Percentiles rank a stretch among this genome's conserved stretches.
These are phyloP conservation scores for Fraxinus baroniana DNA, from an alignment of 305 asterid genomes.

Conservation along the genomic window DNA sequence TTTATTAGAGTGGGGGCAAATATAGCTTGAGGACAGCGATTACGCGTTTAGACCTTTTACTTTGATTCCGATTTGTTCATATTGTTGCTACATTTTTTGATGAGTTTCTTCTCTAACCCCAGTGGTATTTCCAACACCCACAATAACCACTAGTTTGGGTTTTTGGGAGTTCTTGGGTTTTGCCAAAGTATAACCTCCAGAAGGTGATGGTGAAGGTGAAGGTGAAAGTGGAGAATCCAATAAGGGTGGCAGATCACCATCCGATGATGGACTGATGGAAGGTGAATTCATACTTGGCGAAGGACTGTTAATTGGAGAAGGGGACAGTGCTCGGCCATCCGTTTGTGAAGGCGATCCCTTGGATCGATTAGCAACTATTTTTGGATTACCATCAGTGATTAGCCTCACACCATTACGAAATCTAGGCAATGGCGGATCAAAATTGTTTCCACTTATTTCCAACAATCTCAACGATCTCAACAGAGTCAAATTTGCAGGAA, in stretches of 20 bases:
- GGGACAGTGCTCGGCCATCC: conserved; percentile 10
- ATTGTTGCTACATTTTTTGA: too few relatives aligned
- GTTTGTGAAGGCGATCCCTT: conserved; percentile 16
- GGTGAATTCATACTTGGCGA: conserved; percentile 3
- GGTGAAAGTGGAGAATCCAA: not conserved
- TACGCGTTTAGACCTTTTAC: too few relatives aligned
- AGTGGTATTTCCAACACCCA: not conserved
- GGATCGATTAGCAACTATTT: conserved; percentile 25
- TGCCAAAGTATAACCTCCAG: not conserved
- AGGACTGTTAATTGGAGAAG: conserved; percentile 25
- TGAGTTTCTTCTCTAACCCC: too few relatives aligned
- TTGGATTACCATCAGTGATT: conserved; percentile 43
- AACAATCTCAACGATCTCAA: conserved; percentile 52
- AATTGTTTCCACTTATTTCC: conserved; percentile 59
- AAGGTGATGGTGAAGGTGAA: too few relatives aligned
- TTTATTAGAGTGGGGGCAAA: too few relatives aligned
- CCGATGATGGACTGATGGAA: not conserved
- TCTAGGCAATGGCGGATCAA: conserved; percentile 65
- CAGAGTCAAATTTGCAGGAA: conserved; percentile 54
- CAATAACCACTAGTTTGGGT: conserved; percentile 18
- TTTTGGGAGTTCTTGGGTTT: not conserved
- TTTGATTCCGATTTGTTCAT: too few relatives aligned
- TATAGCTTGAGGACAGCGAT: too few relatives aligned
- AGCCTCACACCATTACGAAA: conserved; percentile 48
- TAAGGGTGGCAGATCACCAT: not conserved